Evolutionary conservation across 164 flowering plant genomes (phyloP).

Genomic region (Liriodendron chinense): DNA sequence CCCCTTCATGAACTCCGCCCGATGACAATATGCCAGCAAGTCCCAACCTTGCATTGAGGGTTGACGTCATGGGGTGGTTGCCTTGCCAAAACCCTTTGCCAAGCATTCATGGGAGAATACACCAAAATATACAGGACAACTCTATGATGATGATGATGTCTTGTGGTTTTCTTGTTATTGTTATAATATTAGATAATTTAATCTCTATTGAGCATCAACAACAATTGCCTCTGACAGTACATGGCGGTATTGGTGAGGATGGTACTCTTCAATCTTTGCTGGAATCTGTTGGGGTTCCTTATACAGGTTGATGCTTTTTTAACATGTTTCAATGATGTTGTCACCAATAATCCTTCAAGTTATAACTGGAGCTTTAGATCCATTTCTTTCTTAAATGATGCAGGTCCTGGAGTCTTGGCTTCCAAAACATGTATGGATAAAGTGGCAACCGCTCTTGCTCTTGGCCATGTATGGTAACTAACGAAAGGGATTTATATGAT

Average conservation of each 20-base stretch:
- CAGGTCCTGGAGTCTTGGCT: constrained; percentile 81
- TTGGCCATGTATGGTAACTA: constrained; percentile 55
- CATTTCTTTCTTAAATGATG: constrained; percentile 4
- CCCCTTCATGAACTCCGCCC: too few species aligned
- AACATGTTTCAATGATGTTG: background rate
- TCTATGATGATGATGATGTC: too few species aligned
- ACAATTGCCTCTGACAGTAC: constrained; percentile 43
- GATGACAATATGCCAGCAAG: too few species aligned
- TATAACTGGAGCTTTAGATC: background rate
- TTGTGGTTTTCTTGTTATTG: background rate
- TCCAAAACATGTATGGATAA: constrained; percentile 91
- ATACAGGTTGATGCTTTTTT: constrained; percentile 51
- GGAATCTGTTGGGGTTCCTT: constrained; percentile 74
- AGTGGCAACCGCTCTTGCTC: constrained; percentile 81
- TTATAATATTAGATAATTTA: background rate
- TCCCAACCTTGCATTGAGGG: too few species aligned
- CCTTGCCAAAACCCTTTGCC: too few species aligned
- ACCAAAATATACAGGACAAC: too few species aligned
- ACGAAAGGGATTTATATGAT: background rate
- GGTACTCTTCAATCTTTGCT: constrained; percentile 84
- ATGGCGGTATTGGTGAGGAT: constrained; percentile 97
- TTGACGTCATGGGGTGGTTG: too few species aligned
- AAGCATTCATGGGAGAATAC: too few species aligned
- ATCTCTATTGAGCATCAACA: background rate
- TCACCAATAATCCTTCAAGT: background rate